phyloP scores from a whole-genome alignment of 768 basidiomycete species.

The Gymnopilus dilepis region DNA sequence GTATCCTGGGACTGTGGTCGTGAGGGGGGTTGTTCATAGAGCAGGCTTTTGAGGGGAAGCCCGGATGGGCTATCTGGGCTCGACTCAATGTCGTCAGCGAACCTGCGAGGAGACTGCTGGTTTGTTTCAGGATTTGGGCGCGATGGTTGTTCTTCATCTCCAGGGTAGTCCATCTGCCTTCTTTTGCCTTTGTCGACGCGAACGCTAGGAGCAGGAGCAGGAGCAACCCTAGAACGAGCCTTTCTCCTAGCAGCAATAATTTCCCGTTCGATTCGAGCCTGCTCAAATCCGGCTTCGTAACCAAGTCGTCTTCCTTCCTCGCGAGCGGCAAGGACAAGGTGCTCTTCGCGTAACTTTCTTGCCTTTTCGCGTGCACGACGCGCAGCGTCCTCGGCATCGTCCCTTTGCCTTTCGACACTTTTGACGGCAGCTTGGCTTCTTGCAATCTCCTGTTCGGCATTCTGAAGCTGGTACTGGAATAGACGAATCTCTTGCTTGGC shows the following conservation, averaged over 20 bases:
- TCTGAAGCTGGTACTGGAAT: constrained; percentile 45
- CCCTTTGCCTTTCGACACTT: constrained; percentile 53
- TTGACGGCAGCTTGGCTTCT: constrained; percentile 56
- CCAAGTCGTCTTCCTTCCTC: constrained; percentile 63
- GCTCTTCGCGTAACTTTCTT: constrained; percentile 54
- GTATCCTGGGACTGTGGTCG: constrained; percentile 1
- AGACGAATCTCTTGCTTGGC: constrained; percentile 42
- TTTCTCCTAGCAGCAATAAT: constrained; percentile 25
- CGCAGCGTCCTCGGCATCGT: constrained; percentile 62
- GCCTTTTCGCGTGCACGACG: constrained; percentile 55
- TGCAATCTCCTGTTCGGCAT: constrained; percentile 53
- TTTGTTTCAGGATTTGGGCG: not conserved
- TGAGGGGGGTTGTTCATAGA: constrained; percentile 1
- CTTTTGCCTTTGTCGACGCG: constrained; percentile 21
- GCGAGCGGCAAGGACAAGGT: constrained; percentile 54
- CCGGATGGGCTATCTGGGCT: constrained; percentile 19
- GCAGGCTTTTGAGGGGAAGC: constrained; percentile 19
- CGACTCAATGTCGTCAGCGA: constrained; percentile 15
- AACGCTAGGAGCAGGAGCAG: constrained; percentile 7
- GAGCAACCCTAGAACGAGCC: constrained; percentile 3
- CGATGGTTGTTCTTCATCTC: not conserved
- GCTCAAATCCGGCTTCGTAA: constrained; percentile 53
- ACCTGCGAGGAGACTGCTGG: not conserved
- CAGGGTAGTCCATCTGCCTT: constrained; percentile 8
- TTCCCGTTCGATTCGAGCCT: constrained; percentile 38